phyloP scores from a whole-genome alignment of 768 basidiomycete genomes.

The Solioccasus polychromus region DNA sequence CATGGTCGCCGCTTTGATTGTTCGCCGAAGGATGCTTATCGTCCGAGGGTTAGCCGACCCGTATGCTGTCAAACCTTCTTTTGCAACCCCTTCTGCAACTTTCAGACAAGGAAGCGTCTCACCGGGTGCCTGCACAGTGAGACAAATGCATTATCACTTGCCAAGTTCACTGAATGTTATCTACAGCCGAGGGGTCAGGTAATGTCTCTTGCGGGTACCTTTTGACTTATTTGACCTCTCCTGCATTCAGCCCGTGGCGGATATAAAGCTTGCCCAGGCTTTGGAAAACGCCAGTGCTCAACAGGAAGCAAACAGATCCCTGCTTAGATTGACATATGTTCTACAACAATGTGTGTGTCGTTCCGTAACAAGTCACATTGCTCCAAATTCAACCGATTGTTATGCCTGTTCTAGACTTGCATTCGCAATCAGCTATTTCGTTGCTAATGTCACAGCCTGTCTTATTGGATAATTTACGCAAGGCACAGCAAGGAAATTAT shows the following conservation, averaged over 20 bases:
- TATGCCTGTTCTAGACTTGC: conserved; percentile 48
- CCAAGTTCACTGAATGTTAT: conserved; percentile 3
- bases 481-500: conserved; percentile 91
- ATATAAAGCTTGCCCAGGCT: conserved; percentile 56
- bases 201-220: conserved; percentile 1
- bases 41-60: conserved; percentile 72
- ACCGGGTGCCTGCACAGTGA: conserved; percentile 51
- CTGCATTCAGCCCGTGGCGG: conserved; percentile 40
- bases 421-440: conserved; percentile 78
- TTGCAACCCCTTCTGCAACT: conserved; percentile 6
- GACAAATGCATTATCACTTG: too few relatives aligned
- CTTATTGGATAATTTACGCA: conserved; percentile 82
- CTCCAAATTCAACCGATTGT: background rate
- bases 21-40: conserved; percentile 73
- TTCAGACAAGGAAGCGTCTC: conserved; percentile 19
- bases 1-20: conserved; percentile 90
- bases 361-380: background rate
- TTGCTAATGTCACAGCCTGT: conserved; percentile 78
- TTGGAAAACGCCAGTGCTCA: conserved; percentile 77
- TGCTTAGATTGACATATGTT: conserved; percentile 76
- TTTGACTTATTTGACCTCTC: conserved; percentile 8
- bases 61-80: conserved; percentile 48
- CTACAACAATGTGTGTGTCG: conserved; percentile 66
- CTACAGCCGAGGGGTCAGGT: conserved; percentile 30
- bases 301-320: conserved; percentile 72